A percentile compares a stretch with the other conserved stretches of the same genome.
phyloP scores from a whole-genome alignment of 1,139 yeast genomes.

The Candida tetrigidarum region DNA sequence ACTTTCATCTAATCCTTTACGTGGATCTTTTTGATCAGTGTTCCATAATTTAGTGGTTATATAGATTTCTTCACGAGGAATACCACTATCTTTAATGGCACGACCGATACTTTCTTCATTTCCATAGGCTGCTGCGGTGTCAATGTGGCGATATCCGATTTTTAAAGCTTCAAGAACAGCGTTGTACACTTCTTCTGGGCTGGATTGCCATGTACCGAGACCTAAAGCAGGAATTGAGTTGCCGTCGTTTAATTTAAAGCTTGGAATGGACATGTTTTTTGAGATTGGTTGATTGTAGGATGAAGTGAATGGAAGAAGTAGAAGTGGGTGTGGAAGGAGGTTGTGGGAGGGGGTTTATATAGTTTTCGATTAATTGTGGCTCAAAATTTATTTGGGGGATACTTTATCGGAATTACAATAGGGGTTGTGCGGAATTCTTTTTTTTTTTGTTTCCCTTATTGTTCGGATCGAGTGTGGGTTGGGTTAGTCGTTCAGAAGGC shows the following conservation, averaged over 20 bases:
- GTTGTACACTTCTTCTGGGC: conserved; percentile 50
- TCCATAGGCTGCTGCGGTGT: conserved; percentile 68
- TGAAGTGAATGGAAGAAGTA: background rate
- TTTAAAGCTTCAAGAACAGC: conserved; percentile 65
- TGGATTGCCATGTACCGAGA: conserved; percentile 75
- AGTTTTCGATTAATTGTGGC: too few relatives aligned
- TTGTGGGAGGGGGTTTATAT: background rate
- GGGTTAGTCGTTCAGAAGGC: too few relatives aligned
- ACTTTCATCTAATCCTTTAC: conserved; percentile 57
- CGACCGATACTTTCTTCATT: conserved; percentile 69
- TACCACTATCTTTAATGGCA: conserved; percentile 61
- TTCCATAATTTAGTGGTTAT: conserved; percentile 80
- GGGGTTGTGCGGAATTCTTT: too few relatives aligned
- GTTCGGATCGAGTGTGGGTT: too few relatives aligned
- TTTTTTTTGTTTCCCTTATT: too few relatives aligned
- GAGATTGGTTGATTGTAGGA: background rate
- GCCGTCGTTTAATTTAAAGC: conserved; percentile 53
- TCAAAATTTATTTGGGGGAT: too few relatives aligned
- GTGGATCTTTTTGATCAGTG: conserved; percentile 61
- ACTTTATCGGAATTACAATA: too few relatives aligned
- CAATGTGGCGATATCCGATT: conserved; percentile 75
- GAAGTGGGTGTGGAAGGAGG: background rate
- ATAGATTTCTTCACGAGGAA: conserved; percentile 67
- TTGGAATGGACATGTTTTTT: conserved; percentile 8
- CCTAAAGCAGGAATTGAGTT: conserved; percentile 65